phyloP scores from a whole-genome alignment of 345 rosid genomes.

The Streptanthus diversifolius region DNA sequence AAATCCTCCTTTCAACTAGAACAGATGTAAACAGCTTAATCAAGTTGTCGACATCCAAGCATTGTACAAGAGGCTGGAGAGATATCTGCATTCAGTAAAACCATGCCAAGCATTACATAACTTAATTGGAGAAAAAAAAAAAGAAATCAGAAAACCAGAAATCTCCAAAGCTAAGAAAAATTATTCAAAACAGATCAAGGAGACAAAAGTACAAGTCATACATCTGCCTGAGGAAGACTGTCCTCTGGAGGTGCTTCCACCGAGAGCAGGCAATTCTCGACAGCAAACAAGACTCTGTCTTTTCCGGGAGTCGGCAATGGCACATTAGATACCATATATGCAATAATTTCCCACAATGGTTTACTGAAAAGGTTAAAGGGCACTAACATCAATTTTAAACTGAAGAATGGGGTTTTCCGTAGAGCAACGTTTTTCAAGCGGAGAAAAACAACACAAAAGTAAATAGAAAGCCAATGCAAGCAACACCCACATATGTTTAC shows the following conservation, averaged over 20 bases:
- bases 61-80: constrained; percentile 92
- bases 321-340: constrained; percentile 70
- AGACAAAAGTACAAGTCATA: constrained; percentile 37
- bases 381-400: constrained; percentile 30
- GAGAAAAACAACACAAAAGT: constrained; percentile 1
- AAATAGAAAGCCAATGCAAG: constrained; percentile 3
- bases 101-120: constrained; percentile 18
- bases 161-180: neutral
- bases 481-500: neutral
- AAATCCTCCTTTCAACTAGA: constrained; percentile 84
- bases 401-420: constrained; percentile 1
- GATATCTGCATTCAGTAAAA: constrained; percentile 68
- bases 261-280: constrained; percentile 79
- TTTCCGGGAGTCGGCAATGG: constrained; percentile 94
- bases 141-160: neutral
- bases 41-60: constrained; percentile 93
- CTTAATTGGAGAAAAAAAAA: neutral
- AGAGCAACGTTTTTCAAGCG: neutral
- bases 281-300: constrained; percentile 83
- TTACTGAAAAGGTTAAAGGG: constrained; percentile 65
- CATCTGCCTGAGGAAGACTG: constrained; percentile 94
- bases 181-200: constrained; percentile 12
- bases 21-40: constrained; percentile 86
- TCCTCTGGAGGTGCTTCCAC: constrained; percentile 92
- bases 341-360: constrained; percentile 87